A percentile compares a stretch with the other conserved stretches of the same genome.
Evolutionary conservation across 2,329 filamentous ascomycete species (phyloP).

Genomic region (Cladosporium sp.): DNA sequence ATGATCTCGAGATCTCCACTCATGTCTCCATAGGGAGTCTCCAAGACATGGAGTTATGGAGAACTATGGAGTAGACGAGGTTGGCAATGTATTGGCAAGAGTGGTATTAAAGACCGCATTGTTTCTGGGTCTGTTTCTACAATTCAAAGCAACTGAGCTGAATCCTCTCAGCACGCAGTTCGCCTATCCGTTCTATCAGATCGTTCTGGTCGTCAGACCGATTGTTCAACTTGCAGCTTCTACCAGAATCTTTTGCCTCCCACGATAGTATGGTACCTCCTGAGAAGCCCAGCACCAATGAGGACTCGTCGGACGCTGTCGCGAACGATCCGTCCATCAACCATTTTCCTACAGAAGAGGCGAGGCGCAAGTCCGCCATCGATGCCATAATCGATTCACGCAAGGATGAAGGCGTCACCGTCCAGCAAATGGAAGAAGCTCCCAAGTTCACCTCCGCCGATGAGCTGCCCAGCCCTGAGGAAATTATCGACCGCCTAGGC

Average conservation of each 20-base stretch:
- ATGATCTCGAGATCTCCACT: not conserved
- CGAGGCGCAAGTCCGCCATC: not conserved
- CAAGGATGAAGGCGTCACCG: not conserved
- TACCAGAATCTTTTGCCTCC: no score
- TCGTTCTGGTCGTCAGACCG: no score
- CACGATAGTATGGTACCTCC: not conserved
- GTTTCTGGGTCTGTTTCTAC: no score
- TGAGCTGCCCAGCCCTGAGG: constrained; percentile 2
- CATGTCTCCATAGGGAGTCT: not conserved
- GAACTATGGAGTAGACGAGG: not conserved
- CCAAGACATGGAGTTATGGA: not conserved
- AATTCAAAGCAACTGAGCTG: not conserved
- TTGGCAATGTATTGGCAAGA: not conserved
- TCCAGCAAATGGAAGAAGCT: constrained; percentile 2
- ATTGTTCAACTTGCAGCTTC: no score
- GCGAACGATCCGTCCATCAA: not conserved
- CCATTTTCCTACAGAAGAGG: not conserved
- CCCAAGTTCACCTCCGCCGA: constrained; percentile 3
- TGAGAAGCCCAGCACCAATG: not conserved
- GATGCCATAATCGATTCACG: not conserved
- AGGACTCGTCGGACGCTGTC: not conserved
- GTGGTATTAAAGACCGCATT: not conserved
- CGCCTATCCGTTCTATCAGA: no score
- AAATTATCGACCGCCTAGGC: not conserved
- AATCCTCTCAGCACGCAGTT: not conserved